Evolutionary conservation across 768 basidiomycete genomes (phyloP), one percentile per base, ranked within the genome.

Genomic region (Calvatia gigantea): DNA sequence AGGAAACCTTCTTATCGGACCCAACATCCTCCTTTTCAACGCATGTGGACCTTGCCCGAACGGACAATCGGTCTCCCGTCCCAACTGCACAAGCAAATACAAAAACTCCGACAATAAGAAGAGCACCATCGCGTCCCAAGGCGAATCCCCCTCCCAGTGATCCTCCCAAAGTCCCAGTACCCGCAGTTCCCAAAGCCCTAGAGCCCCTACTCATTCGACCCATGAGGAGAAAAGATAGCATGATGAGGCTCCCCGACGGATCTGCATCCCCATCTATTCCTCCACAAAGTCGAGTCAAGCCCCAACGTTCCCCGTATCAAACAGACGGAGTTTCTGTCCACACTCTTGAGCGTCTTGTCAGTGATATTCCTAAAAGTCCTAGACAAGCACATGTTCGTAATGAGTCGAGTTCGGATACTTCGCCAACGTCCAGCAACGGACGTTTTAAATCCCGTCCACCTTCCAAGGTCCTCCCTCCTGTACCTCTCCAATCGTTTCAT

Each of bases 91-190:
- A 29, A 29, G 38, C 50, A 21, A 39, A 51, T 12, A 21, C 37
- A 25, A 42, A 6, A 15, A 11, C 38, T 17, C 7, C 21, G 17
- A 3, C 32, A 12, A 9, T 33, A n/a, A 17, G 32, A 8, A 11
- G 11, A 5, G 8, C 33, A 14, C 44, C 32, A 43, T 44, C 44
- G 11, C 43, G 27, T 14, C 27, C 29, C 15, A 31, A 41, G 27
- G 6, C 38, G 14, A 8, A 29, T 8, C 52, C n/a, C n/a, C n/a
- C 52, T 14, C 52, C 33, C 3, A n/a, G 32, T 17, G 15, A 32
- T 17, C 43, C 52, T 54, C 52, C 52, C 19, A 44, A 17, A 25
- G 43, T 37, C 3, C 52, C 43, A 9, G n/a, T 54, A 4, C 52
- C 52, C n/a, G 52, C 33, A 27, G 1, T 46, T 27, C 52, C 43